Percentiles rank a stretch among this genome's conserved stretches.
Conservation (phyloP, 345 rosid species). For the Linum lewisii region DNA sequence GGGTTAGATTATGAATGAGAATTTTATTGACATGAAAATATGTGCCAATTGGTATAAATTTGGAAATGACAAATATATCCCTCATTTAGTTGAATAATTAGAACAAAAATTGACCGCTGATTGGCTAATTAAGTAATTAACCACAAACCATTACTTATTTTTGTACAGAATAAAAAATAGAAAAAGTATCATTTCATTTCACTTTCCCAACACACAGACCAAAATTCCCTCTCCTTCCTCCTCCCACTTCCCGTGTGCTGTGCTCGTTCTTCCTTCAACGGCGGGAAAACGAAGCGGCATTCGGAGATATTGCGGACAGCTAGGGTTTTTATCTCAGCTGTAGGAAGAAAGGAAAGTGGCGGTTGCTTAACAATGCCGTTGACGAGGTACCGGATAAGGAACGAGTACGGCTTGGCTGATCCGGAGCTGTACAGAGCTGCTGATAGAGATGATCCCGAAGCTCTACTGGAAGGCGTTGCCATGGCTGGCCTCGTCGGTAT, state of each 20-base stretch:
- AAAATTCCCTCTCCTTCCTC: background rate
- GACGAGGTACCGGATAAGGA: slow-evolving; percentile 71
- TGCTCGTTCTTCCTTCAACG: background rate
- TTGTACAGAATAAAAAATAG: no score
- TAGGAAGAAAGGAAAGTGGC: background rate
- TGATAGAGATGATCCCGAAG: slow-evolving; percentile 91
- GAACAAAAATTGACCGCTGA: no score
- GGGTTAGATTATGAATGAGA: no score
- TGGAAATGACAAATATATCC: no score
- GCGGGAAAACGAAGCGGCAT: background rate
- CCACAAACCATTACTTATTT: no score
- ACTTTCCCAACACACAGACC: background rate
- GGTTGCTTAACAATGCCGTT: slow-evolving; percentile 54
- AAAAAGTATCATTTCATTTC: no score
- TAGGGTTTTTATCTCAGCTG: background rate
- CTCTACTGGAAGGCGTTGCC: slow-evolving; percentile 89
- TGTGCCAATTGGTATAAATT: no score
- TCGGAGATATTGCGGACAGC: background rate
- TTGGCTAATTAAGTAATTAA: no score
- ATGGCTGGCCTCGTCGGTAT: slow-evolving; percentile 98
- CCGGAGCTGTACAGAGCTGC: slow-evolving; percentile 84
- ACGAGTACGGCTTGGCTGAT: slow-evolving; percentile 87
- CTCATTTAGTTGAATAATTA: no score
- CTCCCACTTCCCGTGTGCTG: no score
- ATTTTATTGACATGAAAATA: no score